Evolutionary conservation across 2,329 filamentous ascomycete species (phyloP).

Genomic region (Didymella pinodella): DNA sequence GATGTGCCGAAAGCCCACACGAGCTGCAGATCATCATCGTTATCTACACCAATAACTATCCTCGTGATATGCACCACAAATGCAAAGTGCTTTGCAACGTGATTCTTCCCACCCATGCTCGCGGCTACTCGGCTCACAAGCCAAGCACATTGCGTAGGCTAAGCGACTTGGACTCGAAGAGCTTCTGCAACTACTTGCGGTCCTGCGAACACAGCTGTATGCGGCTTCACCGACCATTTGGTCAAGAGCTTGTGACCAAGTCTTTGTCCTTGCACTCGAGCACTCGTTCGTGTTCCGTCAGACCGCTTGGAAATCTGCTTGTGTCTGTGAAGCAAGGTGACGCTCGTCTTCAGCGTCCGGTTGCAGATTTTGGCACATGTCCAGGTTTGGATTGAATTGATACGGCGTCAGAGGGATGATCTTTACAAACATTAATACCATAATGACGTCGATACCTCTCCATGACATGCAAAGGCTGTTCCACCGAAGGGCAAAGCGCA

Average conservation of each 20-base stretch:
- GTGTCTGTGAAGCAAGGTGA: neutral
- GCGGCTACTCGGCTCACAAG: conserved; percentile 8
- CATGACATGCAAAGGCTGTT: neutral
- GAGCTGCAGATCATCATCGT: neutral
- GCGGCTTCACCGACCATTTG: neutral
- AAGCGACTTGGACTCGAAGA: conserved; percentile 10
- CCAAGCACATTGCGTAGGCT: conserved; percentile 21
- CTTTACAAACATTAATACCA: neutral
- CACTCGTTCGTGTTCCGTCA: neutral
- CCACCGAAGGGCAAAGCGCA: neutral
- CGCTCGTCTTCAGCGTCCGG: neutral
- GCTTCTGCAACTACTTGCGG: neutral
- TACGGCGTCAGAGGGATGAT: neutral
- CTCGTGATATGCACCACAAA: neutral
- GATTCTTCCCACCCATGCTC: neutral
- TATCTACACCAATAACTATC: neutral
- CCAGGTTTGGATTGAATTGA: neutral
- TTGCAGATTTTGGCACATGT: neutral
- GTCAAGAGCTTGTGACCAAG: neutral
- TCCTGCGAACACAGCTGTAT: neutral
- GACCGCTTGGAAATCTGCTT: neutral
- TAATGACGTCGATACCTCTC: neutral
- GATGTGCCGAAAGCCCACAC: neutral
- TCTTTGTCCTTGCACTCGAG: neutral
- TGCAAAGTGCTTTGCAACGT: neutral